Conservation (phyloP, 2,329 filamentous ascomycete species). For the Cladophialophora exuberans region DNA sequence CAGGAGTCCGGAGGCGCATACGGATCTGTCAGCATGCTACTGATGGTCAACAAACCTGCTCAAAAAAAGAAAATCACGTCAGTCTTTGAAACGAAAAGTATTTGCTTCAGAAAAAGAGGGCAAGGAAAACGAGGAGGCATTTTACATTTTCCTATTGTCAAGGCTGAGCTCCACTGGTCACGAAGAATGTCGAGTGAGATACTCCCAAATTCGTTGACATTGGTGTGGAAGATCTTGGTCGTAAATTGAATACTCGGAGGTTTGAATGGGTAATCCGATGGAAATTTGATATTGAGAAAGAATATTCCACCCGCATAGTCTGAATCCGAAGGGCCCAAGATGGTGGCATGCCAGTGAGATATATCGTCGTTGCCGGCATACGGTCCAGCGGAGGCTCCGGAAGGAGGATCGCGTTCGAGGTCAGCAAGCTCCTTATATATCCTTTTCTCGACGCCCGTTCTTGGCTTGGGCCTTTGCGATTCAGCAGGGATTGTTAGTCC, state of each 20-base stretch:
- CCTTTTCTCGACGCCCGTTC: background rate
- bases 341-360: background rate
- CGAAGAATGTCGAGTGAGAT: background rate
- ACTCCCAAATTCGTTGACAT: background rate
- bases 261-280: background rate
- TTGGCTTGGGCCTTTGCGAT: background rate
- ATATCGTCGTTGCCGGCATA: background rate
- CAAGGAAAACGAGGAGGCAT: background rate
- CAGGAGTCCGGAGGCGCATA: background rate
- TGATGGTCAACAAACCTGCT: background rate
- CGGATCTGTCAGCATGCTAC: background rate
- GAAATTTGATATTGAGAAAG: background rate
- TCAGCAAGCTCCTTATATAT: background rate
- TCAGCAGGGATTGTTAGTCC: background rate
- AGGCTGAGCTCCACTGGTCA: background rate
- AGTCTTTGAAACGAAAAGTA: background rate
- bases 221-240: background rate
- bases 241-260: background rate
- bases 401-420: background rate
- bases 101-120: no score
- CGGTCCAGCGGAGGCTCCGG: no score
- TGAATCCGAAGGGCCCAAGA: background rate
- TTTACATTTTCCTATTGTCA: background rate
- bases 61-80: no score
- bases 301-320: background rate